These are phyloP conservation scores for Ophiostoma himal-ulmi DNA, from an alignment of 2,329 filamentous ascomycete species.

Conservation along the genomic window DNA sequence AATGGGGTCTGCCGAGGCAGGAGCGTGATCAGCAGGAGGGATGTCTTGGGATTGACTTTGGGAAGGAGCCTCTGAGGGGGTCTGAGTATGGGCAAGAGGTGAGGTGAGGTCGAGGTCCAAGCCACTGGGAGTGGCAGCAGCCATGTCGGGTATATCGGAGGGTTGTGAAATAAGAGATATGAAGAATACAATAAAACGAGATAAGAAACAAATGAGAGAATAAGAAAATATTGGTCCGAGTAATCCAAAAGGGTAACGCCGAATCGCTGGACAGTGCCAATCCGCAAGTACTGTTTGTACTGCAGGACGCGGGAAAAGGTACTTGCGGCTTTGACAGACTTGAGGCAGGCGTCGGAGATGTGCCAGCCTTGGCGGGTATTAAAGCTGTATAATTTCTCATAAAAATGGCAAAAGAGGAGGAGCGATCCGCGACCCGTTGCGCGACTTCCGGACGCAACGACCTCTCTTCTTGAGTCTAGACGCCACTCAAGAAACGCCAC, in stretches of 20 bases:
- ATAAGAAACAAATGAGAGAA: background rate
- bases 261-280: background rate
- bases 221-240: background rate
- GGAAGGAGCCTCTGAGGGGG: background rate
- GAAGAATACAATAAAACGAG: background rate
- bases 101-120: background rate
- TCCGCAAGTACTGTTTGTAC: background rate
- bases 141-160: constrained; percentile 5
- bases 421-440: background rate
- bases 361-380: background rate
- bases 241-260: background rate
- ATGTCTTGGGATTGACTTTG: background rate
- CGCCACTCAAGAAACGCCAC: background rate
- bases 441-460: background rate
- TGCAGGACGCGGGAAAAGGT: background rate
- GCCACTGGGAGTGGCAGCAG: background rate
- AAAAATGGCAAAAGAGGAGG: background rate
- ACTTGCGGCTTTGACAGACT: background rate
- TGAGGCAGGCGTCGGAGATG: background rate
- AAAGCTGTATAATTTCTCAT: background rate
- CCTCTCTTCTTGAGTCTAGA: background rate
- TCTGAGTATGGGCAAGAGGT: background rate
- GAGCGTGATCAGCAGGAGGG: background rate
- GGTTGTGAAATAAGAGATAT: background rate
- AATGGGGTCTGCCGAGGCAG: background rate